phyloP scores from a whole-genome alignment of 1,284 basidiomycete species.

The Pisolithus thermaeus region DNA sequence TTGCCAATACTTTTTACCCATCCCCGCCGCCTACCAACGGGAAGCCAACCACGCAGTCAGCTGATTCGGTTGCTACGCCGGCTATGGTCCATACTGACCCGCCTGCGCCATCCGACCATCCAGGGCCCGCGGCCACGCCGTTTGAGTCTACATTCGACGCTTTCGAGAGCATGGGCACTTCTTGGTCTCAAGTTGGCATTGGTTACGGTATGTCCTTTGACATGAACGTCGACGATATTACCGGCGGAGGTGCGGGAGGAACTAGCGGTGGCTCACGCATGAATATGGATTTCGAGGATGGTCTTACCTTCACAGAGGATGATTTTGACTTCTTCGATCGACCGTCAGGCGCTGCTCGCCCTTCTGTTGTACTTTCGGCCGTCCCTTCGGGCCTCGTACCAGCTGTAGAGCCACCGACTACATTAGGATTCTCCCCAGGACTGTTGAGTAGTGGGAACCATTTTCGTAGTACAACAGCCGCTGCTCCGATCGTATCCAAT shows the following conservation, averaged over 20 bases:
- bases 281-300: slow-evolving; percentile 53
- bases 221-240: slow-evolving; percentile 39
- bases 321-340: slow-evolving; percentile 75
- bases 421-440: slow-evolving; percentile 29
- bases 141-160: slow-evolving; percentile 27
- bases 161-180: slow-evolving; percentile 34
- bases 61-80: slow-evolving; percentile 21
- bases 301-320: slow-evolving; percentile 73
- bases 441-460: slow-evolving; percentile 25
- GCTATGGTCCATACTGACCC: slow-evolving; percentile 1
- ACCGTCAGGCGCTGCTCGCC: slow-evolving; percentile 28
- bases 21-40: slow-evolving; percentile 48
- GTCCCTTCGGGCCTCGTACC: slow-evolving; percentile 21
- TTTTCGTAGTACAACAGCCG: slow-evolving; percentile 22
- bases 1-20: slow-evolving; percentile 41
- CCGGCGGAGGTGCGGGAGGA: slow-evolving; percentile 24
- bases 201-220: slow-evolving; percentile 40
- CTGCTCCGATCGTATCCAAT: slow-evolving; percentile 24
- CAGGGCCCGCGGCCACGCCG: slow-evolving; percentile 13
- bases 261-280: slow-evolving; percentile 23
- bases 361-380: slow-evolving; percentile 10
- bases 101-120: slow-evolving; percentile 6
- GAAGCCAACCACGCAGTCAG: slow-evolving; percentile 17
- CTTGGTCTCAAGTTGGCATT: slow-evolving; percentile 45
- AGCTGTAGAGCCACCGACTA: slow-evolving; percentile 17